Evolutionary conservation across 352 stramenopile species (phyloP), one percentile per base, ranked within the genome.

Genomic region (Globisporangium ultimum): DNA sequence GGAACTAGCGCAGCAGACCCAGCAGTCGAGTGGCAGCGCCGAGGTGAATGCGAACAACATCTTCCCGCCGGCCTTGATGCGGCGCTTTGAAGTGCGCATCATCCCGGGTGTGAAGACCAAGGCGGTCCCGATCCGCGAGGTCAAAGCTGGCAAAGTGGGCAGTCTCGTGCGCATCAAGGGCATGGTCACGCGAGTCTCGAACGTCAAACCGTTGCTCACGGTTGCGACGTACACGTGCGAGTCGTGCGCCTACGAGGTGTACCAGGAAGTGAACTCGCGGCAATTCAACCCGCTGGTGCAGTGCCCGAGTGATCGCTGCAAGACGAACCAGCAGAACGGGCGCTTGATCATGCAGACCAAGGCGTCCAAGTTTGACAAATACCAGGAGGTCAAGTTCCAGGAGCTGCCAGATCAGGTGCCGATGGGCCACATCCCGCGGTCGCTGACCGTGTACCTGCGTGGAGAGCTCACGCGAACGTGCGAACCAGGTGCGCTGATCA

Each of bases 171-270:
- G 89, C 0, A 93, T 99, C 48, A 90, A 96, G 34, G 97, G 96
- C 21, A 99, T 99, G 87, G 95, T 99, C 34, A 99, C 98, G 1
- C 86, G 97, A n/a, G 89, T 98, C 0, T 98, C 96, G 0, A 98
- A 98, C 62, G 97, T 99, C 43, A 99, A 99, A 71, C 98, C 98
- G 0, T 78, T 98, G 18, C 85, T 98, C 46, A 88, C 85, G 1
- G 97, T 99, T 3, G 95, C 95, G 0, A 99, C 97, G 1, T 99
- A 99, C 79, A 98, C 95, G 21, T 99, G 97, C 67, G 93, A 98
- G 55, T 75, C 86, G 10, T 98, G 93, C 60, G 96, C 96, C 1
- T 98, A 91, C 49, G 97, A 99, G 83, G 87, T 98, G 36, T 99
- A 99, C 67, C 96, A 99, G 66, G 90, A 98, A 55, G 88, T 97